These are phyloP conservation scores for Prunus yedoensis DNA, from an alignment of 331 rosid genomes.

Conservation along the genomic window DNA sequence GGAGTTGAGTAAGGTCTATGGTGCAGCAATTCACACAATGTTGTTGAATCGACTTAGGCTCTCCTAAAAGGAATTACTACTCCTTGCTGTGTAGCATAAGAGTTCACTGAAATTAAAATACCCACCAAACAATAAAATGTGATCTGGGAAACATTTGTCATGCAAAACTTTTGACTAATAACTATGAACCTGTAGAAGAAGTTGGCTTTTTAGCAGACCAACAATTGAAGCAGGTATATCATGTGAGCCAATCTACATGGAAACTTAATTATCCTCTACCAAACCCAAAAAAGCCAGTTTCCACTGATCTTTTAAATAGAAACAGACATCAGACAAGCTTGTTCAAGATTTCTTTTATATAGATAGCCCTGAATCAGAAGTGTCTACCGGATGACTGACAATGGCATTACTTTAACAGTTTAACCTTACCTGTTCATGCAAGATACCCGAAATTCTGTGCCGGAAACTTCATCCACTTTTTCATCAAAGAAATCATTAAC, in stretches of 20 bases:
- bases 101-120: background rate
- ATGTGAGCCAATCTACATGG: background rate
- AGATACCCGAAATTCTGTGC: conserved; percentile 77
- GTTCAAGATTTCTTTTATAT: background rate
- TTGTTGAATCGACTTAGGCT: background rate
- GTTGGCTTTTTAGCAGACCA: no score
- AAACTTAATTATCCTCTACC: background rate
- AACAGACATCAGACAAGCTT: background rate
- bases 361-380: background rate
- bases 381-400: background rate
- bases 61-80: background rate
- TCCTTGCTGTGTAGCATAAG: no score
- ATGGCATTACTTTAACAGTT: background rate
- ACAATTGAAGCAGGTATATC: background rate
- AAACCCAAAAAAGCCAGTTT: background rate
- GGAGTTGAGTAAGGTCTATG: background rate
- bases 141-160: background rate
- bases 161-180: background rate
- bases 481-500: conserved; percentile 92
- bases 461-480: conserved; percentile 89
- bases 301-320: background rate
- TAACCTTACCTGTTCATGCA: conserved; percentile 81
- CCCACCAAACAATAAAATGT: background rate
- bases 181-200: background rate
- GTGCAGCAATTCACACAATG: background rate